Percentiles rank a stretch among this genome's conserved stretches.
These are phyloP conservation scores for Phytophthora chlamydospora DNA, from an alignment of 352 stramenopile genomes.

Conservation along the genomic window DNA sequence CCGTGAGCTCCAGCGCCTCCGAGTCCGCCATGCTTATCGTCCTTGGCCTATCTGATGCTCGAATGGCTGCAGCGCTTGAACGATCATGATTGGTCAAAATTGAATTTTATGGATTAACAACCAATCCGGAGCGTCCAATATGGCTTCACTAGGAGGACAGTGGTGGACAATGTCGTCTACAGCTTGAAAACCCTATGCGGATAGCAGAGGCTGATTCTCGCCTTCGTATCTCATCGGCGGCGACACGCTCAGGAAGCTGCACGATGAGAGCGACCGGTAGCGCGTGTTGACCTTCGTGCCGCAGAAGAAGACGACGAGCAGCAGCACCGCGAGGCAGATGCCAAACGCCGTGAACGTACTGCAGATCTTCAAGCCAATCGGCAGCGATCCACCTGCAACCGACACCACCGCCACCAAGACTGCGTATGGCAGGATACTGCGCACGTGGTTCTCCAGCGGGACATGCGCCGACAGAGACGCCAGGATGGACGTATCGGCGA, in stretches of 20 bases:
- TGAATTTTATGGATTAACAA: conserved; percentile 16
- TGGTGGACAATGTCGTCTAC: no score
- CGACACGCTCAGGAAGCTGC: conserved; percentile 74
- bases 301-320: conserved; percentile 83
- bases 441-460: conserved; percentile 82
- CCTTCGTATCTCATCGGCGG: conserved; percentile 57
- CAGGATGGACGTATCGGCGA: conserved; percentile 94
- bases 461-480: conserved; percentile 80
- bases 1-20: conserved; percentile 52
- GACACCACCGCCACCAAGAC: conserved; percentile 74
- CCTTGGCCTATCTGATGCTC: background rate
- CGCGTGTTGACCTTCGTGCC: conserved; percentile 80
- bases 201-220: conserved; percentile 64
- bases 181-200: conserved; percentile 11
- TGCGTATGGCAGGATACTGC: conserved; percentile 87
- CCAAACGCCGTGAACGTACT: conserved; percentile 83
- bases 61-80: conserved; percentile 14
- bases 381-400: conserved; percentile 69
- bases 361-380: conserved; percentile 75
- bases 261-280: conserved; percentile 76
- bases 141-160: conserved; percentile 24
- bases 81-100: conserved; percentile 30
- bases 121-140: conserved; percentile 21
- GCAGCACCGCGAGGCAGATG: conserved; percentile 71
- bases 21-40: conserved; percentile 23